Percentiles rank a stretch among this genome's conserved stretches.
These are phyloP conservation scores for Cryptococcus sp. DNA, from an alignment of 1,284 basidiomycete species.

Conservation along the genomic window DNA sequence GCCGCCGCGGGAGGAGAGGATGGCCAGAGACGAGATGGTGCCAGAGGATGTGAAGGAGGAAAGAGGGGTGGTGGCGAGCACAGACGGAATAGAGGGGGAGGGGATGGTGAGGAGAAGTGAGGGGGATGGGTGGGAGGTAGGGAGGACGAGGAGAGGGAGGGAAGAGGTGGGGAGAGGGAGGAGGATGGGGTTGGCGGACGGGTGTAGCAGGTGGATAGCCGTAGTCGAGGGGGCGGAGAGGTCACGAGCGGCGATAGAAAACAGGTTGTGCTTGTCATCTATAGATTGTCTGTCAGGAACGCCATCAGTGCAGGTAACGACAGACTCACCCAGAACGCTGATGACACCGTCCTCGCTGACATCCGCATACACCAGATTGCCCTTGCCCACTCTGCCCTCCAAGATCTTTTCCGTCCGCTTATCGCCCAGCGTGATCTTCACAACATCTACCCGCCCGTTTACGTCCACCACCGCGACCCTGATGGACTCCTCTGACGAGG, in stretches of 20 bases:
- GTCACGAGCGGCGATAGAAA: slow-evolving; percentile 6
- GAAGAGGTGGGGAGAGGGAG: slow-evolving; percentile 11
- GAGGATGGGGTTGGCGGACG: slow-evolving; percentile 25
- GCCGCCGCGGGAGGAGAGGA: slow-evolving; percentile 15
- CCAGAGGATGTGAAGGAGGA: slow-evolving; percentile 22
- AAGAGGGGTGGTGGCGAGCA: slow-evolving; percentile 23
- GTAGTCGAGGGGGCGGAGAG: slow-evolving; percentile 6
- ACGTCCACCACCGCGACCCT: slow-evolving; percentile 17
- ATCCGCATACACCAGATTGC: slow-evolving; percentile 18
- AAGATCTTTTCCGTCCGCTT: slow-evolving; percentile 9
- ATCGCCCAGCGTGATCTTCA: slow-evolving; percentile 3
- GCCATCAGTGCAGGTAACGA: not conserved
- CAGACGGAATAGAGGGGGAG: slow-evolving; percentile 26
- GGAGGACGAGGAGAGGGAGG: slow-evolving; percentile 22
- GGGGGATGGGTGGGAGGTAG: slow-evolving; percentile 25
- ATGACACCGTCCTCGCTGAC: slow-evolving; percentile 33
- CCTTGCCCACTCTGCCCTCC: slow-evolving; percentile 13
- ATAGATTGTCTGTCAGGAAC: not conserved
- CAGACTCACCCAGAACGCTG: slow-evolving; percentile 27
- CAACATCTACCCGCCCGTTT: slow-evolving; percentile 10
- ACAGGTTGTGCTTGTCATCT: slow-evolving; percentile 10
- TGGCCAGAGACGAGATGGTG: slow-evolving; percentile 25
- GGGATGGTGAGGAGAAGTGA: slow-evolving; percentile 34
- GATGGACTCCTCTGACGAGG: not conserved
- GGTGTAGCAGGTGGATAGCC: slow-evolving; percentile 7